Base-by-base conservation (phyloP, 257 asterid genomes). In the Datura wrightii region DNA sequence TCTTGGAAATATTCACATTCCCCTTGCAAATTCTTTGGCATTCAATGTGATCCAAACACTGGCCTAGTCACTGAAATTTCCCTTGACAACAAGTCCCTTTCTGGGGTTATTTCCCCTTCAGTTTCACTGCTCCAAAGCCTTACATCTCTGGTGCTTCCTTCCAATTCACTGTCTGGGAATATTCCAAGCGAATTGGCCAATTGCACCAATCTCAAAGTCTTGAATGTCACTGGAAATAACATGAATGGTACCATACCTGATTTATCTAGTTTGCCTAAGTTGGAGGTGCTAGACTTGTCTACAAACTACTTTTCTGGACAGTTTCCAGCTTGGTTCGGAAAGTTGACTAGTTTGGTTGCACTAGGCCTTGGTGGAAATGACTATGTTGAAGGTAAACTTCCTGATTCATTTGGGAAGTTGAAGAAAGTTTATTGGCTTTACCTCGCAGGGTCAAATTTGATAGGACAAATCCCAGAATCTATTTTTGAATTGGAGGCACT, bases 341-440 rank as follows among this genome's bases (percentile, higher is more conserved):
- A 87, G 52, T 89, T 91, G 95, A 86, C 87, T 0, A 70, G 85
- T 79, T 92, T 96, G 50, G 88, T 81, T 42, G 94, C 82, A 5
- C 71, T 96, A 83, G 93, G 98, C 85, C 81, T 93, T 5, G 99
- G 99, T 2, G 98, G 90, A 76, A 96, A 94, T 80, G 37, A 82
- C 0, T 93, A 92, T 55, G 90, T 89, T 59, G 80, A 16, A n/a
- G 56, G 91, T 60, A 86, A 88, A 4, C 94, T 96, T 79, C 99
- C 98, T 5, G n/a, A 10, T 0, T 89, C 8, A 90, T 78, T 94
- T 55, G n/a, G 85, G 79, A 86, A 83, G 82, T 93, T 90, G 44
- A 86, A 85, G 53, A 90, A 76, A 4, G 84, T 94, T 58, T 87
- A 74, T n/a, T 90, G 90, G 97, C 91, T 96, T 5, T 96, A 92